Evolutionary conservation across 352 stramenopile species (phyloP), one percentile per base, ranked within the genome.

Genomic region (Pythium folliculosum): DNA sequence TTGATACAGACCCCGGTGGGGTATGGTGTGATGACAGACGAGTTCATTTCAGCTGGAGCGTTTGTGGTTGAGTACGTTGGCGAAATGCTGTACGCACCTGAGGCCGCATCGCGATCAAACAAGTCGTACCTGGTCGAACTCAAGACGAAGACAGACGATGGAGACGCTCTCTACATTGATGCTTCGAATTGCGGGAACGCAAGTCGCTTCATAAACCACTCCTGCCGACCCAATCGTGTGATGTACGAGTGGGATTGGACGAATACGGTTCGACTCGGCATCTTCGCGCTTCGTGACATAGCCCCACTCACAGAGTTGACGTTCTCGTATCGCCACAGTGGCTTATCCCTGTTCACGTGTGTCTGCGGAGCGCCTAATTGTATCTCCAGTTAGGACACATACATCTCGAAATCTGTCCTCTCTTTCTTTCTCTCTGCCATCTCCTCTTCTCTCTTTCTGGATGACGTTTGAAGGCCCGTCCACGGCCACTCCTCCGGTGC

Each of bases 191-290:
- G 14, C 50, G 23, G 50, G 9, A 57, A 57, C 27, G 50, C 50
- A 22, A 40, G 50, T 13, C 50, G 50, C 3, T 57, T 57, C n/a
- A 57, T 57, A 2, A 57, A 57, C 17, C 50, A 57, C 25, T 57
- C 50, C 2, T 57, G 50, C 25, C 23, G n/a, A 19, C 50, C 50
- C 22, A 57, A 57, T 23, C 38, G 50, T 21, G 50, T 22, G 22
- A 57, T 57, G 50, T 57, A 57, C 23, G 50, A 57, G 16, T 57
- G 50, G 50, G 50, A 57, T 40, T 57, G 50, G 50, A 13, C 50
- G 1, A 57, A 57, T 22, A 57, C 50, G 5, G n/a, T 22, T 5
- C 50, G 50, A 13, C 27, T 57, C 23, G 50, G 27, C 10, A 57
- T 43, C 27, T 57, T 57, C 25, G 27, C 50, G n/a, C 27, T 57